Base-by-base conservation (phyloP, 495 filamentous ascomycete genomes). In the Trichoderma asperelloides region DNA sequence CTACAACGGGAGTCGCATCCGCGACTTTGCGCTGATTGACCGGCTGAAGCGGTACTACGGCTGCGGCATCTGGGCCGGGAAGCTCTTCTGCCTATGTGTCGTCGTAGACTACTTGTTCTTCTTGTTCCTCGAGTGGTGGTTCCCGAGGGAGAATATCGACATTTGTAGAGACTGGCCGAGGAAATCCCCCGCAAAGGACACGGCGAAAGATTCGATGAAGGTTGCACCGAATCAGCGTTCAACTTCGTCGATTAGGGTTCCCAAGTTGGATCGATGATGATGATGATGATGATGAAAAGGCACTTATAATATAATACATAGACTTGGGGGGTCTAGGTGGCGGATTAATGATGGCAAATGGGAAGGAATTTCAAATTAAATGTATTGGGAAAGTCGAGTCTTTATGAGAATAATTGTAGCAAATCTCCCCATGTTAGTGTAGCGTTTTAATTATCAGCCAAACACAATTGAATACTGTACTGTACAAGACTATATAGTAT, bases 21-120 rank as follows among this genome's bases (percentile, higher is more conserved):
- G 90, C 70, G 93, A 89, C 74, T 96, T 95, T 76, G 91, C 92
- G 1, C 84, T 98, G 30, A 96, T 98, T 71, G 95, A 98, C 73
- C 85, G 95, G 23, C 75, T 98, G 27, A 98, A 98, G 76, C 79
- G 93, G 30, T 98, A 98, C 72, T 98, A 98, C 73, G 95, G 95
- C n/a, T 98, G 95, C 72, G 95, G 95, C n/a, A 92, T 98, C 47
- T 98, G 95, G 95, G 95, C 95, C 12, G 95, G 95, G 9, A 98
- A 98, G 77, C 77, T 98, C 27, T 98, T 98, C 73, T 96, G 93
- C 71, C 77, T 98, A 2, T 97, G 93, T 68, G 93, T 94, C 18
- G 87, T 97, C 68, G 89, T 98, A 60, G 95, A 98, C 74, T 97
- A 94, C 71, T 74, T 98, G 68, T 80, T 98, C 63, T 96, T 90